These are phyloP conservation scores for Podospora pseudocomata DNA, from an alignment of 495 filamentous ascomycete genomes.

Conservation along the genomic window DNA sequence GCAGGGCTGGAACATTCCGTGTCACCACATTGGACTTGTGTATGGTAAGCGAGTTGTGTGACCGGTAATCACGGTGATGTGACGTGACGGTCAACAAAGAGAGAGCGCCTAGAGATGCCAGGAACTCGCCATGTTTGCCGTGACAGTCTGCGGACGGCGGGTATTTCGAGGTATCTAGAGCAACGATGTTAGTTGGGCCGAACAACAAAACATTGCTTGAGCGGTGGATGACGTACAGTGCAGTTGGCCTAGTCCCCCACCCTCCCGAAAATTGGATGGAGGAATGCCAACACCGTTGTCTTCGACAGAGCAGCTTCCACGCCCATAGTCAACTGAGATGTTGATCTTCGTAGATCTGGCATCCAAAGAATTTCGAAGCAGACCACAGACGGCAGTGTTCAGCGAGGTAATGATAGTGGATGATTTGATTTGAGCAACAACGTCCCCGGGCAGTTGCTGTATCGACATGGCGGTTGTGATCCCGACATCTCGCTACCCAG, in stretches of 20 bases:
- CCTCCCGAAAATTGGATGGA: conserved; percentile 64
- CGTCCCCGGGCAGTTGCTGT: conserved; percentile 66
- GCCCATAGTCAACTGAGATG: conserved; percentile 68
- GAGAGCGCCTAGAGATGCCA: conserved; percentile 72
- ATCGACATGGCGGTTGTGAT: conserved; percentile 54
- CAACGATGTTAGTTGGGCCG: conserved; percentile 20
- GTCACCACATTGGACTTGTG: conserved; percentile 68
- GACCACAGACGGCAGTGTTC: conserved; percentile 65
- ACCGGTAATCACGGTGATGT: conserved; percentile 58
- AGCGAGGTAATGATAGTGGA: conserved; percentile 74
- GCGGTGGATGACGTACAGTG: conserved; percentile 54
- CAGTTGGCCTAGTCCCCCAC: conserved; percentile 69
- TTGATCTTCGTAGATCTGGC: conserved; percentile 67
- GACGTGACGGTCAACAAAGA: conserved; percentile 79
- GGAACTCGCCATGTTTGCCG: conserved; percentile 69
- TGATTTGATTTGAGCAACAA: conserved; percentile 82
- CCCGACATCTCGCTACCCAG: conserved; percentile 17
- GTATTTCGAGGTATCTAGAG: conserved; percentile 74
- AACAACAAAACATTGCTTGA: conserved; percentile 8
- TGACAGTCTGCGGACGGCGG: conserved; percentile 45
- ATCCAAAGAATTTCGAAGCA: conserved; percentile 87
- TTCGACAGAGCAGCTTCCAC: conserved; percentile 79
- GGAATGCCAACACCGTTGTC: conserved; percentile 83
- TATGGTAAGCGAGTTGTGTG: conserved; percentile 66
- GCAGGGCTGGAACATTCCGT: conserved; percentile 61